Conservation (phyloP, 495 filamentous ascomycete species). For the Lophiotrema nucula region DNA sequence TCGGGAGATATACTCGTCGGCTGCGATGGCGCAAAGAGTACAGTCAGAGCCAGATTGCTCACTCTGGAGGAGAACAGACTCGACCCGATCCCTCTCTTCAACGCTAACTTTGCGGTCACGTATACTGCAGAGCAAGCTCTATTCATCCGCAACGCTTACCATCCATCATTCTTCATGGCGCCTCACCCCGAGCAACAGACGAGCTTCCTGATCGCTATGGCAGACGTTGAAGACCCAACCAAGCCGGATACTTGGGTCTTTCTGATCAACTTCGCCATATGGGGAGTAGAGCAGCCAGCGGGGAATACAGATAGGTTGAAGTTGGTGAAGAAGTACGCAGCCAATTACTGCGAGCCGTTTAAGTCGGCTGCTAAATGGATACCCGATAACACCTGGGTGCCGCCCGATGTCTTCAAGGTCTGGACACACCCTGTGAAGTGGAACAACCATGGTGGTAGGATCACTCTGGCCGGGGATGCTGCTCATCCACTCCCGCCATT, state of each 20-base stretch:
- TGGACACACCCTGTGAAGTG: not conserved
- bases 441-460: not conserved
- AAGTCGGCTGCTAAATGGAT: constrained; percentile 1
- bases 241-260: not conserved
- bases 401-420: constrained; percentile 2
- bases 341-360: constrained; percentile 1
- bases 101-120: too few species aligned
- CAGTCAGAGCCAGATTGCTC: not conserved
- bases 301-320: not conserved
- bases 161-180: not conserved
- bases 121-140: not conserved
- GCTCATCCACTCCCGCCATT: not conserved
- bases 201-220: not conserved
- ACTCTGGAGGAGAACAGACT: not conserved
- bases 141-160: not conserved
- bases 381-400: not conserved
- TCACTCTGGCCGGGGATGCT: not conserved
- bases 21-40: not conserved
- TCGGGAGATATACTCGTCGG: not conserved
- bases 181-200: not conserved
- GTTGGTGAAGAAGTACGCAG: constrained; percentile 1
- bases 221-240: not conserved
- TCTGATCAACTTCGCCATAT: not conserved
- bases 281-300: not conserved
- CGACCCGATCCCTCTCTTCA: too few species aligned